Conservation (phyloP, 1,284 basidiomycete species). For the Irpex rosettiformis region DNA sequence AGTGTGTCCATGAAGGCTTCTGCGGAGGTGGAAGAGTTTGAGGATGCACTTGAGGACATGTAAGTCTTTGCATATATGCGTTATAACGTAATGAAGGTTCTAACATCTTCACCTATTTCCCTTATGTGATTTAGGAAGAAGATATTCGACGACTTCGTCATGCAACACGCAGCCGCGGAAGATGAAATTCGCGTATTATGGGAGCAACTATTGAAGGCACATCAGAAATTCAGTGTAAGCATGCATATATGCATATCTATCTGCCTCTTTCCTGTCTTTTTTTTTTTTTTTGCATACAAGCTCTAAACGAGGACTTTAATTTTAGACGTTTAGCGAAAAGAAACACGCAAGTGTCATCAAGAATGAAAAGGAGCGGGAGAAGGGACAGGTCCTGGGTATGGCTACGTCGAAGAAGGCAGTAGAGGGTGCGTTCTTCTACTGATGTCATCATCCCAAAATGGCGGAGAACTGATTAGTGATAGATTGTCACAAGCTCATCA, state of each 20-base stretch:
- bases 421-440: conserved; percentile 20
- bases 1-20: conserved; percentile 18
- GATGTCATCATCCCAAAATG: too few relatives aligned
- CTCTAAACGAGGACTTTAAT: too few relatives aligned
- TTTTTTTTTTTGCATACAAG: too few relatives aligned
- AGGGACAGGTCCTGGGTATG: conserved; percentile 27
- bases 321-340: conserved; percentile 19
- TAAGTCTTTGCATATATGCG: conserved; percentile 14
- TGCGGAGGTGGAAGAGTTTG: conserved; percentile 16
- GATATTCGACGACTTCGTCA: conserved; percentile 24
- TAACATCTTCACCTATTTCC: too few relatives aligned
- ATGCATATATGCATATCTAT: background rate
- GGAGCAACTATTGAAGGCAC: conserved; percentile 20
- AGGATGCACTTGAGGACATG: conserved; percentile 19
- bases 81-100: too few relatives aligned
- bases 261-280: background rate
- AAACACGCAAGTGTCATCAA: conserved; percentile 16
- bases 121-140: too few relatives aligned
- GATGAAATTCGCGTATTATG: conserved; percentile 26
- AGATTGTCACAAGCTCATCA: too few relatives aligned
- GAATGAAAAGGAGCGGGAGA: conserved; percentile 22
- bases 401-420: conserved; percentile 28
- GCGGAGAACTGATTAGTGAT: too few relatives aligned
- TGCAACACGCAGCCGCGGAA: conserved; percentile 24
- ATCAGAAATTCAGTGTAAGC: conserved; percentile 20